Percentiles rank a stretch among this genome's conserved stretches.
These are phyloP conservation scores for Alternaria longipes DNA, from an alignment of 2,329 filamentous ascomycete species.

Conservation along the genomic window DNA sequence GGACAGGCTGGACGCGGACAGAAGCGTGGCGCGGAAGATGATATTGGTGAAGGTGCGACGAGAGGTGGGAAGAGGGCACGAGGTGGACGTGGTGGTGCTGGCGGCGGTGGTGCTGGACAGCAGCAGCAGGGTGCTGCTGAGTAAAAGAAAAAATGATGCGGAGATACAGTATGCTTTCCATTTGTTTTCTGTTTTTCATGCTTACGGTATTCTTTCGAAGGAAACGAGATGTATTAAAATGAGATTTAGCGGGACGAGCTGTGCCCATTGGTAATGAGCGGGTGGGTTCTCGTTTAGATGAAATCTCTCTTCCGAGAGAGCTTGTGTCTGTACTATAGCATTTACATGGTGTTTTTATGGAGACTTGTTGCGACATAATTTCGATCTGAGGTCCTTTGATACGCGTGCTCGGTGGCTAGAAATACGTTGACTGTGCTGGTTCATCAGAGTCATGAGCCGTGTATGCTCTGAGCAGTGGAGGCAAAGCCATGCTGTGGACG, in stretches of 20 bases:
- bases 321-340: neutral
- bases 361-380: neutral
- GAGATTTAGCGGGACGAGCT: neutral
- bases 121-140: slow-evolving; percentile 12
- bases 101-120: slow-evolving; percentile 23
- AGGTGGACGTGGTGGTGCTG: slow-evolving; percentile 32
- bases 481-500: too few relatives aligned
- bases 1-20: slow-evolving; percentile 39
- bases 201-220: neutral
- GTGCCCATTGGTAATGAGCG: neutral
- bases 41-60: slow-evolving; percentile 34
- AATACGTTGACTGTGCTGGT: too few relatives aligned
- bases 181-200: too few relatives aligned
- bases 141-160: neutral
- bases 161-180: neutral
- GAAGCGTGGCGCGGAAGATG: slow-evolving; percentile 47
- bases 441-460: too few relatives aligned
- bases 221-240: neutral
- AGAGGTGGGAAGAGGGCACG: slow-evolving; percentile 44
- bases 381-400: too few relatives aligned
- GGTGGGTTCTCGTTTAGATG: neutral
- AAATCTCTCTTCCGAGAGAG: neutral
- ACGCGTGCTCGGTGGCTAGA: too few relatives aligned
- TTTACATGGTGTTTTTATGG: neutral
- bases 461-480: too few relatives aligned